Conservation (phyloP, 2,329 filamentous ascomycete genomes). For the Coniochaeta pulveracea region DNA sequence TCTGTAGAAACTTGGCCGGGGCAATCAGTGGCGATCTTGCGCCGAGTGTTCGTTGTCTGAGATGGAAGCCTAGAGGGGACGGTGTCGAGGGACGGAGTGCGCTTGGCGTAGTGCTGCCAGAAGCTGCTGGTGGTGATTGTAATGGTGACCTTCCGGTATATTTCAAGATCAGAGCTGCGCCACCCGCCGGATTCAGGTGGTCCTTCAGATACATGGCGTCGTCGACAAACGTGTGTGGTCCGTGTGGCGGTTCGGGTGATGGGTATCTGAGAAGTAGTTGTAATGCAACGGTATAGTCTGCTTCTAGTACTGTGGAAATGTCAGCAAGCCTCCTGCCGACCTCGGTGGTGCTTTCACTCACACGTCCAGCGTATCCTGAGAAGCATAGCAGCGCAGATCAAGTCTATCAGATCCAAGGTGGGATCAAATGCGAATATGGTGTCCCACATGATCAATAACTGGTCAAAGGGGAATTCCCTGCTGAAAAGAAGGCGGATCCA, state of each 20-base stretch:
- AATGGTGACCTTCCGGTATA: constrained; percentile 50
- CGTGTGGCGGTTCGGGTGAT: constrained; percentile 46
- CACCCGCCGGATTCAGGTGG: constrained; percentile 52
- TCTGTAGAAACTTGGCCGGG: constrained; percentile 36
- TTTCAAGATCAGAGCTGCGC: constrained; percentile 55
- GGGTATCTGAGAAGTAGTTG: constrained; percentile 79
- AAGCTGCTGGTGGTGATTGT: neutral
- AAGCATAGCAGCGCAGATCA: constrained; percentile 91
- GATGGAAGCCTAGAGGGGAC: constrained; percentile 20
- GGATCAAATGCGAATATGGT: constrained; percentile 80
- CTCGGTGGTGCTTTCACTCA: constrained; percentile 30
- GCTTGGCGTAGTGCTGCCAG: constrained; percentile 12
- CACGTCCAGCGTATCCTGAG: constrained; percentile 82
- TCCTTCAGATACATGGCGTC: constrained; percentile 69
- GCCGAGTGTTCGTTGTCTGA: constrained; percentile 29
- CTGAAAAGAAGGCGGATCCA: constrained; percentile 93
- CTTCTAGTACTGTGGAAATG: constrained; percentile 53
- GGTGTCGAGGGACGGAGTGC: constrained; percentile 21
- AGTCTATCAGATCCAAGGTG: constrained; percentile 67
- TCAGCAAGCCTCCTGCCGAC: neutral
- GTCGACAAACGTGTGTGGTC: constrained; percentile 69
- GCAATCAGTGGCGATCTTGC: constrained; percentile 33
- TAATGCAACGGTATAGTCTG: constrained; percentile 79
- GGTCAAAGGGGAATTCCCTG: constrained; percentile 81
- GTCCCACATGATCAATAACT: constrained; percentile 82